A percentile compares a stretch with the other conserved stretches of the same genome.
phyloP scores from a whole-genome alignment of 345 rosid genomes.

The Citrus unshiu region DNA sequence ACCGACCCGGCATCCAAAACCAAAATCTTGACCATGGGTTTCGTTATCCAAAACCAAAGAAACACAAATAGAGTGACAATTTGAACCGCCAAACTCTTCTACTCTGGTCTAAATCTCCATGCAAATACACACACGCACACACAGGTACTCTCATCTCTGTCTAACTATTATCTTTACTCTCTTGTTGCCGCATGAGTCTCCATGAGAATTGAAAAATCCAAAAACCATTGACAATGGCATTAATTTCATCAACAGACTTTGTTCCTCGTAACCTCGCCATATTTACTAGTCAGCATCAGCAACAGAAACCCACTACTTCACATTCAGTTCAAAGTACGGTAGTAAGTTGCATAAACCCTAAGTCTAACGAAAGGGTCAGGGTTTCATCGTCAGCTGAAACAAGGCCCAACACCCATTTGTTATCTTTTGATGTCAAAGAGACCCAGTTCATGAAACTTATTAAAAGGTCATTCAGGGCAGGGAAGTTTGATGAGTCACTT shows the following conservation, averaged over 20 bases:
- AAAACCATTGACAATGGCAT: constrained; percentile 23
- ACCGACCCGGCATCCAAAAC: constrained; percentile 14
- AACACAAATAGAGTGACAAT: background rate
- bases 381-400: constrained; percentile 30
- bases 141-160: constrained; percentile 3
- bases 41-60: constrained; percentile 18
- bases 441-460: constrained; percentile 55
- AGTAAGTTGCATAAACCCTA: constrained; percentile 21
- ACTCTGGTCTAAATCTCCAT: background rate
- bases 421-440: constrained; percentile 56
- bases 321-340: constrained; percentile 17
- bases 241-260: constrained; percentile 36
- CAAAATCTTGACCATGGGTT: background rate
- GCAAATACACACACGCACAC: background rate
- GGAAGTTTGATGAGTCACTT: constrained; percentile 60
- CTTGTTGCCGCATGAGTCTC: background rate
- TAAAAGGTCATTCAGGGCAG: constrained; percentile 52
- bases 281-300: constrained; percentile 14
- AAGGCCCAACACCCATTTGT: constrained; percentile 34
- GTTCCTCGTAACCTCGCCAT: constrained; percentile 25
- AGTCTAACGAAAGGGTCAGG: constrained; percentile 1
- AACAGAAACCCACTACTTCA: constrained; percentile 28
- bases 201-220: constrained; percentile 10
- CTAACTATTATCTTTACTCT: background rate
- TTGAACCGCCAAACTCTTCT: constrained; percentile 5